Evolutionary conservation across 139 green algal genomes (phyloP).

Genomic region (Auxenochlorella pyrenoidosa): DNA sequence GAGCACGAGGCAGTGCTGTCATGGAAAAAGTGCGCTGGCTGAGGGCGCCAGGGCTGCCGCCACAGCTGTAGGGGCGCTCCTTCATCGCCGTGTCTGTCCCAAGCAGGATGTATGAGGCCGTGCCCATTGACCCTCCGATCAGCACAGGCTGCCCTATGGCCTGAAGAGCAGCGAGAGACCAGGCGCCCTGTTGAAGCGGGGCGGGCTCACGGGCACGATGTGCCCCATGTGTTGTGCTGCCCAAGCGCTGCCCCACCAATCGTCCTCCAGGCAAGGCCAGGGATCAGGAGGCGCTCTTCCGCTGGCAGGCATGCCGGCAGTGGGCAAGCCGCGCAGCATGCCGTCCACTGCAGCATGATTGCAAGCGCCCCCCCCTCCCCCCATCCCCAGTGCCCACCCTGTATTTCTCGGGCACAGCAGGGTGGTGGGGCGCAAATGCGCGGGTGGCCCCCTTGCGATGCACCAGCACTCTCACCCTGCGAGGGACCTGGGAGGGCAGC

Average conservation of each 20-base stretch:
- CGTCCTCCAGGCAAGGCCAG: too few species aligned
- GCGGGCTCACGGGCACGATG: too few species aligned
- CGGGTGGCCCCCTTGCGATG: slow-evolving; percentile 80
- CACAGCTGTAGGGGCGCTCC: not conserved
- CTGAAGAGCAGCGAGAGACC: not conserved
- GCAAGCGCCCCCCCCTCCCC: not conserved
- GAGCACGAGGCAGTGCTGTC: not conserved
- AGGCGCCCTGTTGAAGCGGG: too few species aligned
- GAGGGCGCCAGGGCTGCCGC: too few species aligned
- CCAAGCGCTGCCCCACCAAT: too few species aligned
- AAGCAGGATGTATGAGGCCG: slow-evolving; percentile 78
- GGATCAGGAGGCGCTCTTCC: too few species aligned
- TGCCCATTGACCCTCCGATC: slow-evolving; percentile 71
- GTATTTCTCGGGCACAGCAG: slow-evolving; percentile 78
- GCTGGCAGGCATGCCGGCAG: too few species aligned
- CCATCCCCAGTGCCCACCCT: slow-evolving; percentile 32
- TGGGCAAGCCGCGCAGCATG: too few species aligned
- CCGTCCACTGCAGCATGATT: too few species aligned
- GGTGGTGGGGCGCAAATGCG: slow-evolving; percentile 78
- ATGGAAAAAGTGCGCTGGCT: too few species aligned
- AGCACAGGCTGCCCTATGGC: slow-evolving; percentile 46
- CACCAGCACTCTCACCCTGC: slow-evolving; percentile 65
- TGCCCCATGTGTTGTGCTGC: too few species aligned
- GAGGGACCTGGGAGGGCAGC: too few species aligned
- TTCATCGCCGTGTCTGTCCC: slow-evolving; percentile 59